phyloP scores from a whole-genome alignment of 768 basidiomycete species.

The Cystobasidium tubakii region DNA sequence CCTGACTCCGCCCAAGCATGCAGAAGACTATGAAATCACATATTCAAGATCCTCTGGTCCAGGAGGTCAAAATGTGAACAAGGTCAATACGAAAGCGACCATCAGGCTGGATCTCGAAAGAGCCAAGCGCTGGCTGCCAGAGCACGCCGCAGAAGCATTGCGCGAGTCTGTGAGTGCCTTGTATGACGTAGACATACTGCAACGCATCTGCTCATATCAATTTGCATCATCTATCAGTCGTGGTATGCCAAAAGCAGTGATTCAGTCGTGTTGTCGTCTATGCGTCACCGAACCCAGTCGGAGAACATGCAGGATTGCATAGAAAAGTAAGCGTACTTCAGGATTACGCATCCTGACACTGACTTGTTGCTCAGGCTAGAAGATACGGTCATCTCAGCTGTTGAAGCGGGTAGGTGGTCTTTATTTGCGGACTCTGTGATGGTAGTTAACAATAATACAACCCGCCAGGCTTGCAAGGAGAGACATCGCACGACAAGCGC shows the following conservation, averaged over 20 bases:
- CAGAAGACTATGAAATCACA: conserved; percentile 37
- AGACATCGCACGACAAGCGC: conserved; percentile 37
- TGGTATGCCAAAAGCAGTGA: conserved; percentile 9
- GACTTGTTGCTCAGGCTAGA: conserved; percentile 10
- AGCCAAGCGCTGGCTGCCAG: conserved; percentile 23
- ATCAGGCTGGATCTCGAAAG: conserved; percentile 37
- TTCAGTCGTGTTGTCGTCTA: conserved; percentile 41
- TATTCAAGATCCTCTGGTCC: conserved; percentile 42
- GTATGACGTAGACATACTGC: too few species aligned
- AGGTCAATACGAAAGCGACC: conserved; percentile 43
- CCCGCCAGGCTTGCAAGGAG: conserved; percentile 36
- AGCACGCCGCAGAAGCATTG: conserved; percentile 35
- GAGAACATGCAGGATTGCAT: conserved; percentile 40
- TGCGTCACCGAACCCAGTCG: conserved; percentile 37
- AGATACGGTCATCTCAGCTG: conserved; percentile 30
- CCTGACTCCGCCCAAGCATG: conserved; percentile 17
- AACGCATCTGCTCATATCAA: neutral
- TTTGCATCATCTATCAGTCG: neutral
- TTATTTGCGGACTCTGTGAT: neutral
- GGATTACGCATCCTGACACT: neutral
- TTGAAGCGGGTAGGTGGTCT: conserved; percentile 13
- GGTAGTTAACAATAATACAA: too few species aligned
- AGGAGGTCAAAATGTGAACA: conserved; percentile 45
- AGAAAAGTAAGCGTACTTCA: conserved; percentile 26
- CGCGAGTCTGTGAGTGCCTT: conserved; percentile 15